Evolutionary conservation across 108 stramenopile species (phyloP), one percentile per base, ranked within the genome.

Genomic region (Fragilaria crotonensis): DNA sequence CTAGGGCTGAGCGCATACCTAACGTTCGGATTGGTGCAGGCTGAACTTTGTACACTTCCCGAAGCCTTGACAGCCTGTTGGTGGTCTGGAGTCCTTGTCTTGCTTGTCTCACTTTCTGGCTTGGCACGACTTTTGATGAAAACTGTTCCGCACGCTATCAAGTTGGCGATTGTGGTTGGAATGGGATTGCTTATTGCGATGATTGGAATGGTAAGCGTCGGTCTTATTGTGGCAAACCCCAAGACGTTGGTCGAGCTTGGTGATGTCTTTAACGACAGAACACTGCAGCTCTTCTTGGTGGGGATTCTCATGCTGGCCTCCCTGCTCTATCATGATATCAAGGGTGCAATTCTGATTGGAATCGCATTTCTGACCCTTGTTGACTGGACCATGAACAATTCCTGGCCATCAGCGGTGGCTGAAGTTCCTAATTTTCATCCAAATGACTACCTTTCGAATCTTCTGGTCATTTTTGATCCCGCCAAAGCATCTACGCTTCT

Each of bases 101-200:
- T 60, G 2, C 9, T 72, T 20, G 33, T 68, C 18, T 33, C 64
- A 5, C 28, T 78, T 14, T 66, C 63, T 17, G 61, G 77, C 20
- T 32, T 73, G 26, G 45, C 71, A 21, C n/a, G 33, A 31, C 52
- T 67, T 26, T 31, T 65, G 23, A 71, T 71, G 70, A 52, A 36
- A 33, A 25, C 59, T 22, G 70, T 71, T 0, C 70, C 70, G 18
- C 52, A 60, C 52, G 45, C 52, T 2, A 57, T 71, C 59, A 76
- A 83, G 54, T 49, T 75, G 25, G 82, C 67, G 5, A 83, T 76
- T 46, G 77, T 80, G 9, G 78, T 83, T 0, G 82, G 82, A 23
- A 83, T 83, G 78, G 82, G 82, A 5, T 30, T 83, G 27, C 47
- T 78, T 30, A 69, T 80, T 47, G 63, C 72, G 47, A 71, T 82